These are phyloP conservation scores for Kuraishia molischiana DNA, from an alignment of 805 yeast genomes.

Conservation along the genomic window DNA sequence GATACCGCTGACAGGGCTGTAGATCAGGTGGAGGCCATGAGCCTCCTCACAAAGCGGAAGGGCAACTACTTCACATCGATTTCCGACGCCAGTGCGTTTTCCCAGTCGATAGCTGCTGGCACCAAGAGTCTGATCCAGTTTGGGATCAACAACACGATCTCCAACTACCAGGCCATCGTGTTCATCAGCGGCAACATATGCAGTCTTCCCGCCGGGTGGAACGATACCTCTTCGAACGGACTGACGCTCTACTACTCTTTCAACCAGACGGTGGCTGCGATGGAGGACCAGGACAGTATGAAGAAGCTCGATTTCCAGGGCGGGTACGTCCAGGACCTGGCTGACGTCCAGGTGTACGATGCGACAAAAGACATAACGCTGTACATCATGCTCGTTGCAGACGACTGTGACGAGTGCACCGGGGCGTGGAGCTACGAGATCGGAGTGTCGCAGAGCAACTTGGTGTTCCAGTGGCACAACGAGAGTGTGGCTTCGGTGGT, in stretches of 20 bases:
- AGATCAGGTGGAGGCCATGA: no score
- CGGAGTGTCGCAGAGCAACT: constrained; percentile 53
- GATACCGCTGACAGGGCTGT: no score
- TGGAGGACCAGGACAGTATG: constrained; percentile 7
- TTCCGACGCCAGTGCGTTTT: neutral
- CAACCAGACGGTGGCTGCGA: constrained; percentile 10
- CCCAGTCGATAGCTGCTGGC: neutral
- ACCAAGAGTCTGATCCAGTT: neutral
- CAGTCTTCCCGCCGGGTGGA: constrained; percentile 15
- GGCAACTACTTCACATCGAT: neutral
- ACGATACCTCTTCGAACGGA: constrained; percentile 9
- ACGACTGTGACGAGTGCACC: constrained; percentile 10
- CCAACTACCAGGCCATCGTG: neutral
- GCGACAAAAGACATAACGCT: constrained; percentile 8
- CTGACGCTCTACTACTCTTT: constrained; percentile 16
- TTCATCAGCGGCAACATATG: constrained; percentile 45
- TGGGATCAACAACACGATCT: neutral
- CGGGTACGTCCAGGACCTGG: constrained; percentile 17
- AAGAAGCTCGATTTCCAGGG: constrained; percentile 8
- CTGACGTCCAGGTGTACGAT: constrained; percentile 10
- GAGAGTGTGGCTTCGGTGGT: constrained; percentile 44
- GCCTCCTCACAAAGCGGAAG: no score
- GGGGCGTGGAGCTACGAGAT: constrained; percentile 51
- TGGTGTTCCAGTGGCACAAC: constrained; percentile 63
- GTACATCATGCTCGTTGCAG: neutral